Evolutionary conservation across 768 basidiomycete genomes (phyloP), one percentile per base, ranked within the genome.

Genomic region (Pisolithus sp.): DNA sequence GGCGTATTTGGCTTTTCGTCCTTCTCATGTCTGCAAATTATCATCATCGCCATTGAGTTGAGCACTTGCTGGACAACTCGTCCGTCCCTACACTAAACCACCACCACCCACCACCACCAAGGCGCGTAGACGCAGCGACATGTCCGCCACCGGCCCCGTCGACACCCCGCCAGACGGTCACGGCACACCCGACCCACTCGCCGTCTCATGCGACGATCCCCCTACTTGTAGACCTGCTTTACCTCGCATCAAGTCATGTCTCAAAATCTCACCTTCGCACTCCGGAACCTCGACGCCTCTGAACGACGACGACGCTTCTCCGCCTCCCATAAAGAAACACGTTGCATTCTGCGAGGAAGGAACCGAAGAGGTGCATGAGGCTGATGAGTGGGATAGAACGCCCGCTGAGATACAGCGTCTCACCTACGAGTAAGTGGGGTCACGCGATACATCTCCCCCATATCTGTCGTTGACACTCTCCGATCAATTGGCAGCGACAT

Each of bases 351-450:
- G 79, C 42, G 71, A 70, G 3, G 70, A 76, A 2, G 76, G 75
- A 49, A 68, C 71, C 12, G 80, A 85, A 53, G 75, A 86, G 62
- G 71, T 89, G 9, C 76, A 77, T 61, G 65, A 74, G 28, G 87
- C 84, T 3, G 87, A 89, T 63, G 85, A 86, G 51, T 89, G 87
- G 87, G 87, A 89, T 64, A 76, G 87, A 15, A 86, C 84, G 1
- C 86, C 87, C 3, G 75, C 76, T 2, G 82, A 85, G 38, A 80
- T 84, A 6, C 73, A 74, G 30, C 76, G 74, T 53, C 68, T 89
- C 57, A 76, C 79, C 2, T 89, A 86, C 61, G 76, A 82, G 85
- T 88, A 62, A 76, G 84, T 34, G 34, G 34, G 4, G 34, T 78
- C 28, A 47, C 47, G 46, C 51, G 41, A 52, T 24, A 23, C 17